Base-by-base conservation (phyloP, 495 filamentous ascomycete genomes). In the Penicillium waksmanii region DNA sequence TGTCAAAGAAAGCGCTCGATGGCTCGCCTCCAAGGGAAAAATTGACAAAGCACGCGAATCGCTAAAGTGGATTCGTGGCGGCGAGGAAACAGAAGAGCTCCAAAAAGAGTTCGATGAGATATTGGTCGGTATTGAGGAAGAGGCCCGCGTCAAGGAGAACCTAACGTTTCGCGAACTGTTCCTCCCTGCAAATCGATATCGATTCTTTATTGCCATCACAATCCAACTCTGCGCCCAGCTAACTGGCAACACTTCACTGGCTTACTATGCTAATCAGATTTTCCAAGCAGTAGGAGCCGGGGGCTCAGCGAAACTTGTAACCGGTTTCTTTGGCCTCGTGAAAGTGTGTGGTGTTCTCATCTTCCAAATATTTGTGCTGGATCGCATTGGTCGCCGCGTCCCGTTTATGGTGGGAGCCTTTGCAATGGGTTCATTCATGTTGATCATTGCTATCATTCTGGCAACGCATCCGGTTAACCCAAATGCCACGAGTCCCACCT, bases 351-450 rank as follows among this genome's bases (percentile, higher is more conserved):
- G 71, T 27, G 75, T 79, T 33, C 71, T 66, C 38, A 74, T 78
- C 53, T 65, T 79, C 67, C 65, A 71, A 11, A 69, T 79, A 43
- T 78, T 83, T 27, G 73, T 82, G 31, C 75, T 85, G 53, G 82
- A 86, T 57, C 72, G 74, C 7, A 69, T 81, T 55, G 84, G 84
- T 5, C 80, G 84, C 23, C 74, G 82, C 10, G 74, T 74, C 10
- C 75, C 82, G 3, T 77, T 86, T 62, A 81, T 85, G 57, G 68
- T 75, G 31, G 82, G 81, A n/a, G 79, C 82, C 49, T 60, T 77
- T 53, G 68, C 74, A 19, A 81, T 81, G 74, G 79, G 77, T 15
- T 77, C 77, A 2, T 79, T 80, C 62, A 79, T 79, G 56, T 70
- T 86, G 55, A 84, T 84, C 64, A 82, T 80, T 25, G 76, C 80